These are phyloP conservation scores for Aurinia saxatilis DNA, from an alignment of 345 rosid species.

Conservation along the genomic window DNA sequence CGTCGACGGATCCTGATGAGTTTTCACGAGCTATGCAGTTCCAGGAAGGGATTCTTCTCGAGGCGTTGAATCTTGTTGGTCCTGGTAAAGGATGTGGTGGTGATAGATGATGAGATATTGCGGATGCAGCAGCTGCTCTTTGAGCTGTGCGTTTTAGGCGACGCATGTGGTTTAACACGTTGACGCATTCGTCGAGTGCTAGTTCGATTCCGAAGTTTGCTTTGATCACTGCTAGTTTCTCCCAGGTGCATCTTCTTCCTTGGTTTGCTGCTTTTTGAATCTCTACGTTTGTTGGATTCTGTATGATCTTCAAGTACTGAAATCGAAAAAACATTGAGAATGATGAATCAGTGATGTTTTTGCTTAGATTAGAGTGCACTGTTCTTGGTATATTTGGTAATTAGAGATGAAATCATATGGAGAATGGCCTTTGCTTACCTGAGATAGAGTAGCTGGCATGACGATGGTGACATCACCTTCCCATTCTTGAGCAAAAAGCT, in stretches of 20 bases:
- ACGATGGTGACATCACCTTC: slow-evolving; percentile 98
- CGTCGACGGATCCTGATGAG: slow-evolving; percentile 90
- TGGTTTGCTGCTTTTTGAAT: slow-evolving; percentile 81
- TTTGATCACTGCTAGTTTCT: slow-evolving; percentile 96
- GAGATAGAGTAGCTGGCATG: slow-evolving; percentile 91
- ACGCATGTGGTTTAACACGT: slow-evolving; percentile 90
- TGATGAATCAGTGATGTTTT: no score
- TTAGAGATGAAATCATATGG: background rate
- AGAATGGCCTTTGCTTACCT: slow-evolving; percentile 38
- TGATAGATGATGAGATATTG: slow-evolving; percentile 31
- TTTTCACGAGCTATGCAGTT: slow-evolving; percentile 90
- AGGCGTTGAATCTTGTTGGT: slow-evolving; percentile 57
- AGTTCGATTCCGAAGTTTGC: slow-evolving; percentile 95
- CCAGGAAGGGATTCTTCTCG: slow-evolving; percentile 95
- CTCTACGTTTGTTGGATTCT: slow-evolving; percentile 70
- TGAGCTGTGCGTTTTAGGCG: slow-evolving; percentile 78
- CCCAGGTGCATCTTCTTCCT: slow-evolving; percentile 99
- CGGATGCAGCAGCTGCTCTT: slow-evolving; percentile 64
- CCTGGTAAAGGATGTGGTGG: slow-evolving; percentile 41
- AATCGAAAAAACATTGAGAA: background rate
- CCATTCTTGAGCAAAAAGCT: slow-evolving; percentile 95
- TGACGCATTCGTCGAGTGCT: slow-evolving; percentile 86
- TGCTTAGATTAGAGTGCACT: background rate
- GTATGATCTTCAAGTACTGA: slow-evolving; percentile 81
- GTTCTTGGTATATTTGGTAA: background rate